A percentile compares a stretch with the other conserved stretches of the same genome.
Evolutionary conservation across 164 flowering plant genomes (phyloP).

Genomic region (Cinnamomum micranthum): DNA sequence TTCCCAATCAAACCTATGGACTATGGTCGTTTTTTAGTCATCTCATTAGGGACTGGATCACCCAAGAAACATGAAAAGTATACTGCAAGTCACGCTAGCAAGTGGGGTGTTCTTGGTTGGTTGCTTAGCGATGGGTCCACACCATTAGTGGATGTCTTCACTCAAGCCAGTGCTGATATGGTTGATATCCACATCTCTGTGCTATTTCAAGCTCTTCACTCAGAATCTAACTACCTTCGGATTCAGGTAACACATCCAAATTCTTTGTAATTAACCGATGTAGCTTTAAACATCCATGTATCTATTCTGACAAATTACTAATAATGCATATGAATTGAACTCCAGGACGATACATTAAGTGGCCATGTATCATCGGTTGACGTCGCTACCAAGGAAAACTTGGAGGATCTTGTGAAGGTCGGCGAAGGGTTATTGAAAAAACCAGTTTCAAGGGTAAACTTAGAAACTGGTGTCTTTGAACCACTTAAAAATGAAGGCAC

Average conservation of each 20-base stretch:
- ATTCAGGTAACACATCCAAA: slow-evolving; percentile 21
- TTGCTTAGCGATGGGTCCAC: slow-evolving; percentile 13
- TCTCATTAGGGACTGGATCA: slow-evolving; percentile 37
- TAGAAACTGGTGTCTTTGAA: slow-evolving; percentile 23
- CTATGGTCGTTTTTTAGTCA: slow-evolving; percentile 19
- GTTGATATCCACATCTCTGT: slow-evolving; percentile 23
- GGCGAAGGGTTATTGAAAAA: slow-evolving; percentile 19
- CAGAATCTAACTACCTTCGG: slow-evolving; percentile 26
- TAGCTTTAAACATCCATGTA: no score
- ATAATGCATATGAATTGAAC: neutral
- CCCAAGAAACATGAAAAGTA: slow-evolving; percentile 14
- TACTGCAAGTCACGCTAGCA: slow-evolving; percentile 23
- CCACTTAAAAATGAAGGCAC: slow-evolving; percentile 13
- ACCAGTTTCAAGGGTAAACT: slow-evolving; percentile 16
- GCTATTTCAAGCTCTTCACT: slow-evolving; percentile 27
- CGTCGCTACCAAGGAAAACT: slow-evolving; percentile 13
- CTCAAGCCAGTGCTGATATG: slow-evolving; percentile 31
- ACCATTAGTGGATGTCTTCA: slow-evolving; percentile 31
- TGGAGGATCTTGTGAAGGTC: slow-evolving; percentile 18
- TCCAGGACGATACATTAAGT: slow-evolving; percentile 16
- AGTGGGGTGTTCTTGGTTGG: slow-evolving; percentile 38
- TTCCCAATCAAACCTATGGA: slow-evolving; percentile 21
- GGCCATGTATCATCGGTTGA: slow-evolving; percentile 9
- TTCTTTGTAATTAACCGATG: neutral
- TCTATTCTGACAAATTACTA: neutral